These are phyloP conservation scores for Aspergillus ruber DNA, from an alignment of 2,329 filamentous ascomycete genomes.

Conservation along the genomic window DNA sequence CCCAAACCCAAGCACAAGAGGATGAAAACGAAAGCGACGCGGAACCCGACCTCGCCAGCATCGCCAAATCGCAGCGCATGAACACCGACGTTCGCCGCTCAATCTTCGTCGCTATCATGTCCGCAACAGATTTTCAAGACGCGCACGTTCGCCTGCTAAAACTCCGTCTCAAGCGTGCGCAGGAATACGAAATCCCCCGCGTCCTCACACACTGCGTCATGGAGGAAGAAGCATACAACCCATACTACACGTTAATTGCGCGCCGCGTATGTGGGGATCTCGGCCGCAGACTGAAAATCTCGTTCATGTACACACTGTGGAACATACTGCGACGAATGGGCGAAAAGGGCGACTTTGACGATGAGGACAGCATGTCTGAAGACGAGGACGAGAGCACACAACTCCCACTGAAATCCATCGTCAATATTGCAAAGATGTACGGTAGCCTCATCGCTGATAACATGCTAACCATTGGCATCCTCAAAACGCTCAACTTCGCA, in stretches of 20 bases:
- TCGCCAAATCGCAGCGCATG: conserved; percentile 78
- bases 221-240: conserved; percentile 78
- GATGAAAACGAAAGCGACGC: conserved; percentile 26
- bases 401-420: conserved; percentile 52
- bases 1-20: conserved; percentile 2
- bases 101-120: conserved; percentile 91
- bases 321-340: conserved; percentile 78
- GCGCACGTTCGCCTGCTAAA: conserved; percentile 74
- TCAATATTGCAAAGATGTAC: conserved; percentile 63
- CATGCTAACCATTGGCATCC: conserved; percentile 50
- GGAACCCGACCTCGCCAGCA: conserved; percentile 59
- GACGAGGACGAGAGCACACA: conserved; percentile 45
- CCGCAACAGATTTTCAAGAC: conserved; percentile 74
- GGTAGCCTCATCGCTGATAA: conserved; percentile 56
- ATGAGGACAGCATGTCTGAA: conserved; percentile 55
- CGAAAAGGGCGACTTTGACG: conserved; percentile 57
- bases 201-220: conserved; percentile 84
- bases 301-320: conserved; percentile 83
- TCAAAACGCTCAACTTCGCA: conserved; percentile 66
- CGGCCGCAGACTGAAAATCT: conserved; percentile 69
- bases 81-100: conserved; percentile 78
- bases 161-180: conserved; percentile 75
- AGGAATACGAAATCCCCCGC: conserved; percentile 78
- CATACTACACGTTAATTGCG: conserved; percentile 85
- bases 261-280: conserved; percentile 61